Evolutionary conservation across 129 eudicot genomes (phyloP).

Genomic region (Flaveria ramosissima): DNA sequence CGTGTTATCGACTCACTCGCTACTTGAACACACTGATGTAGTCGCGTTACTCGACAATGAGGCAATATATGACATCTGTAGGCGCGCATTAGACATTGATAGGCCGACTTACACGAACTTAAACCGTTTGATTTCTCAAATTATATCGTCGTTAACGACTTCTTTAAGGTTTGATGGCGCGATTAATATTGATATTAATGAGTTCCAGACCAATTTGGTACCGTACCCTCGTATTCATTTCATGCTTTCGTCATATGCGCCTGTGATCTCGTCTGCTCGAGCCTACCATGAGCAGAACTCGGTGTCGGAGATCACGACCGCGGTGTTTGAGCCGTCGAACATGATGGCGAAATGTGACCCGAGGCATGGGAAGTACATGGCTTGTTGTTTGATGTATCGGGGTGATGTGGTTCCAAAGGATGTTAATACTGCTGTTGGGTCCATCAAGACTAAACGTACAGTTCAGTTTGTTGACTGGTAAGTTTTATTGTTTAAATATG

Average conservation of each 20-base stretch:
- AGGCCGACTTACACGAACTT: conserved; percentile 67
- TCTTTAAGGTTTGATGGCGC: conserved; percentile 81
- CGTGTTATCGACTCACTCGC: conserved; percentile 63
- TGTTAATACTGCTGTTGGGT: conserved; percentile 66
- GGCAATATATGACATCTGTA: conserved; percentile 65
- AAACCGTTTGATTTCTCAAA: conserved; percentile 71
- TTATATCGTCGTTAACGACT: conserved; percentile 63
- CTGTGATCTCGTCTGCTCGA: conserved; percentile 68
- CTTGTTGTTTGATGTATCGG: conserved; percentile 77
- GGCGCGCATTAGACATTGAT: conserved; percentile 62
- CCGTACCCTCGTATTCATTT: conserved; percentile 81
- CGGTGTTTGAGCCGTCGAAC: conserved; percentile 80
- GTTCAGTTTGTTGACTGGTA: conserved; percentile 88
- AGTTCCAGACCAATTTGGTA: conserved; percentile 76
- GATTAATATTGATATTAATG: conserved; percentile 67
- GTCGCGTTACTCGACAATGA: conserved; percentile 65
- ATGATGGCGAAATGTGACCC: conserved; percentile 91
- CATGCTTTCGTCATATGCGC: conserved; percentile 79
- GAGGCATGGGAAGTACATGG: conserved; percentile 78
- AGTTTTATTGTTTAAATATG: background rate
- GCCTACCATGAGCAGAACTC: conserved; percentile 73
- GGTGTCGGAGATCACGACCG: conserved; percentile 70
- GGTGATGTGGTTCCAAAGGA: conserved; percentile 85
- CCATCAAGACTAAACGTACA: conserved; percentile 66
- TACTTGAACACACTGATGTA: conserved; percentile 69